Conservation (phyloP, 2,329 filamentous ascomycete species). For the Ophiocordyceps camponoti-floridani region DNA sequence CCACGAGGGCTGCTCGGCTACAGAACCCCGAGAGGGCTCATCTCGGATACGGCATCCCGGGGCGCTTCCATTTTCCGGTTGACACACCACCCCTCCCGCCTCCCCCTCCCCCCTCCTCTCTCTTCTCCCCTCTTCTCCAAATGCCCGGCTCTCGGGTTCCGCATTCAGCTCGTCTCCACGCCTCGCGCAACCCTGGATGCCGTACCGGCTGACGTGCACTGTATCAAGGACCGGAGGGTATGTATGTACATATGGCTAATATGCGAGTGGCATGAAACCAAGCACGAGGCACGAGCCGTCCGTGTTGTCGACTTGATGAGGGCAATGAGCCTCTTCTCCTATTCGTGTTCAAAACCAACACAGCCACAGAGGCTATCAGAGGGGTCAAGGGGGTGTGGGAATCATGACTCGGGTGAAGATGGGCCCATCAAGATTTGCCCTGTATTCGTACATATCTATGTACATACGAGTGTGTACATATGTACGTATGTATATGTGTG, state of each 20-base stretch:
- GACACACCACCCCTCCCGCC: background rate
- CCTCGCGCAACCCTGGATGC: background rate
- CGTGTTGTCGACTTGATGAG: no score
- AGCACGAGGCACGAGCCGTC: no score
- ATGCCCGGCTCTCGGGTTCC: constrained; percentile 1
- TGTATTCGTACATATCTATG: background rate
- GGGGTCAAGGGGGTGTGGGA: background rate
- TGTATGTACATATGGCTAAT: no score
- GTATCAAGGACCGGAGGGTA: no score
- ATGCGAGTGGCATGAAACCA: no score
- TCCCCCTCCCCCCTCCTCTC: background rate
- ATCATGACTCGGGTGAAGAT: background rate
- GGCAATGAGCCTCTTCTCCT: background rate
- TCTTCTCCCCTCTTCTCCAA: background rate
- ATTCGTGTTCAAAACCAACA: background rate
- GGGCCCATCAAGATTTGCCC: background rate
- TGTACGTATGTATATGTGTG: no score
- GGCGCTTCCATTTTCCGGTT: background rate
- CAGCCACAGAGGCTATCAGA: background rate
- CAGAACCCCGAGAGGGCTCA: background rate
- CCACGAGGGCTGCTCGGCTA: background rate
- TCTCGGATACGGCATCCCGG: background rate
- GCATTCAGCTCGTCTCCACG: background rate
- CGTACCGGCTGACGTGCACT: no score
- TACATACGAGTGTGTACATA: no score